Base-by-base conservation (phyloP, 2,329 filamentous ascomycete species). In the Pseudocercospora vitis region DNA sequence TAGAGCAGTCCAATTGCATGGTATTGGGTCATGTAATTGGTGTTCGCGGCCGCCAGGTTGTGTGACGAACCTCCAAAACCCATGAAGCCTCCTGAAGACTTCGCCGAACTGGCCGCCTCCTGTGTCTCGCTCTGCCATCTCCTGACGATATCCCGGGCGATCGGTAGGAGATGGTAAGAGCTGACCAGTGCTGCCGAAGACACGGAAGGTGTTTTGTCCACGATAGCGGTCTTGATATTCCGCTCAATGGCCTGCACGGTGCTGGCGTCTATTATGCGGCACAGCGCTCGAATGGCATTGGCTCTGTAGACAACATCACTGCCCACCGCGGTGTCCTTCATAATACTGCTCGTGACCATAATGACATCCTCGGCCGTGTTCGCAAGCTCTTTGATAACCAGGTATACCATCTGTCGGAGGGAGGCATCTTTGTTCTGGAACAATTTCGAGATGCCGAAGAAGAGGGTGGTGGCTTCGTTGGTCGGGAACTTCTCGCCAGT, bases 381-480 rank as follows among this genome's bases (percentile, higher is more conserved):
- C 63, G 92, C 90, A 68, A 99, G 81, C 81, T 99, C 94, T 83
- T 97, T 99, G 78, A 97, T 89, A 71, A 96, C 86, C 63, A 97
- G 81, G 77, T 97, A 95, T 48, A 99, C 92, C 91, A 97, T 96
- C 80, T 99, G 94, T 68, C 94, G 90, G 71, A 99, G 81, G 67
- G 90, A 92, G 68, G 91, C 88, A 86, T 99, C 94, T 76, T 96
- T 97, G 77, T 97, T 97, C 80, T 97, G 92, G 82, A 99, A 99
- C 57, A 97, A 83, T 81, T 97, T 97, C 58, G 92, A 97, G 74
- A 95, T 97, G 66, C 92, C 91, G 73, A 97, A 97, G 84, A 99
- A 99, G 62, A 99, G 87, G 44, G 90, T 92, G 26, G 94, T 97
- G 65, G 94, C 94, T 83, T 99, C 94, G 71, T 95, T 95, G 56